Percentiles rank a stretch among this genome's conserved stretches.
Conservation (phyloP, 2,329 filamentous ascomycete species). For the Exophiala mesophila region DNA sequence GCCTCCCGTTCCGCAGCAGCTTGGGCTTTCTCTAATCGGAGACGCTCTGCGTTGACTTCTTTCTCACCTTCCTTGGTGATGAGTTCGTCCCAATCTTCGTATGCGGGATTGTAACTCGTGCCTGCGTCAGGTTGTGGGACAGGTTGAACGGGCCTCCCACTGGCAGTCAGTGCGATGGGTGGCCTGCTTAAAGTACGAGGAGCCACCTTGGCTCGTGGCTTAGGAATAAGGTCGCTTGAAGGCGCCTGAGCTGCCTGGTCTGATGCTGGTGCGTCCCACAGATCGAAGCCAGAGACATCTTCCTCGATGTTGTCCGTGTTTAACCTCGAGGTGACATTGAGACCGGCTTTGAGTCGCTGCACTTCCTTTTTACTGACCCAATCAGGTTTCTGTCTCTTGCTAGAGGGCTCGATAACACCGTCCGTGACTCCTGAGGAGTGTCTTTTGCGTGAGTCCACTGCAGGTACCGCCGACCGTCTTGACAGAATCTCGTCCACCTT, state of each 20-base stretch:
- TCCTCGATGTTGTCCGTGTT: slow-evolving; percentile 42
- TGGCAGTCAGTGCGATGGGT: slow-evolving; percentile 76
- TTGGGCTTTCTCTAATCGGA: slow-evolving; percentile 65
- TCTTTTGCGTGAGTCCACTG: slow-evolving; percentile 74
- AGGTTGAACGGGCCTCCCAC: slow-evolving; percentile 71
- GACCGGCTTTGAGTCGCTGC: slow-evolving; percentile 57
- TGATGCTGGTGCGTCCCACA: slow-evolving; percentile 60
- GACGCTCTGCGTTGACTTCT: slow-evolving; percentile 72
- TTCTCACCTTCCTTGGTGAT: slow-evolving; percentile 70
- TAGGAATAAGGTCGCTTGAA: slow-evolving; percentile 61
- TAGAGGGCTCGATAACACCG: slow-evolving; percentile 60
- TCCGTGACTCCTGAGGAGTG: slow-evolving; percentile 64
- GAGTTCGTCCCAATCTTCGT: slow-evolving; percentile 77
- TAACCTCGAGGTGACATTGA: slow-evolving; percentile 30
- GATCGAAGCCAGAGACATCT: slow-evolving; percentile 62
- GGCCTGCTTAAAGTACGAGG: slow-evolving; percentile 71
- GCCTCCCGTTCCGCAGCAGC: slow-evolving; percentile 53
- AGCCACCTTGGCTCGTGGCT: slow-evolving; percentile 60
- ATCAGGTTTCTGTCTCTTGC: slow-evolving; percentile 70
- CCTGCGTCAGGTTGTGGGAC: slow-evolving; percentile 75
- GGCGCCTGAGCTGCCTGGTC: slow-evolving; percentile 32
- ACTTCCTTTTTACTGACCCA: slow-evolving; percentile 85
- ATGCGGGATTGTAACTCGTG: slow-evolving; percentile 87
- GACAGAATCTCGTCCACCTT: slow-evolving; percentile 90
- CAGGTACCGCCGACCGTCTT: slow-evolving; percentile 73